A percentile compares a stretch with the other conserved stretches of the same genome.
phyloP scores from a whole-genome alignment of 2,329 filamentous ascomycete genomes.

The Diaporthe batatas region DNA sequence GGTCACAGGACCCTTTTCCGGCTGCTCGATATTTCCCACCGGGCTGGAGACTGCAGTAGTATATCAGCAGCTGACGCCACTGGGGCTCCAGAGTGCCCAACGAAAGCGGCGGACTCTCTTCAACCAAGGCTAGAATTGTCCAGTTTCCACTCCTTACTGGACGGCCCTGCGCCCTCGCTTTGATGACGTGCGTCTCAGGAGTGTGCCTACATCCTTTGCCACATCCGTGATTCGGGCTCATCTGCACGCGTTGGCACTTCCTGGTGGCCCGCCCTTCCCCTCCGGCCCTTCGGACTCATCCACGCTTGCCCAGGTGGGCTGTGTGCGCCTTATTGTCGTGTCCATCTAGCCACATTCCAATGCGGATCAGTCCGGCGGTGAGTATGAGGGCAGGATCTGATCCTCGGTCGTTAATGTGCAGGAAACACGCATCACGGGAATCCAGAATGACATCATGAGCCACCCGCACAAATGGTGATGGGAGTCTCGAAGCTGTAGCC shows the following conservation, averaged over 20 bases:
- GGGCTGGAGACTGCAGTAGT: slow-evolving; percentile 24
- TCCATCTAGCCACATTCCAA: background rate
- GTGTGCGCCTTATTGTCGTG: slow-evolving; percentile 2
- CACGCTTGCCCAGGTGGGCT: background rate
- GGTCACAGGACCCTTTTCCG: slow-evolving; percentile 27
- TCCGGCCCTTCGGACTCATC: slow-evolving; percentile 22
- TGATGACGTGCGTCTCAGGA: slow-evolving; percentile 28
- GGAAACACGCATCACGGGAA: slow-evolving; percentile 20
- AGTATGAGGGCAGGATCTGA: background rate
- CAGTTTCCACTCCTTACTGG: slow-evolving; percentile 1
- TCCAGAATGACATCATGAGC: slow-evolving; percentile 22
- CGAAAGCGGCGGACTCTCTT: background rate
- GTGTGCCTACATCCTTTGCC: slow-evolving; percentile 7
- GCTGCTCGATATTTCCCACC: slow-evolving; percentile 5
- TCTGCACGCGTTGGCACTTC: slow-evolving; percentile 15
- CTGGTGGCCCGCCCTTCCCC: slow-evolving; percentile 3
- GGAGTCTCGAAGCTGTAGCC: background rate
- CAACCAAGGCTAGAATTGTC: background rate
- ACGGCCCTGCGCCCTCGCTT: slow-evolving; percentile 1
- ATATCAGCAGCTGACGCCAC: slow-evolving; percentile 34
- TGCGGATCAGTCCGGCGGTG: slow-evolving; percentile 18
- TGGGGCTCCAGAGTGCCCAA: background rate
- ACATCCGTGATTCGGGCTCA: background rate
- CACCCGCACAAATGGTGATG: background rate
- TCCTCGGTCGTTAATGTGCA: slow-evolving; percentile 6